Conservation (phyloP, 2,329 filamentous ascomycete genomes). For the Fonsecaea pedrosoi region DNA sequence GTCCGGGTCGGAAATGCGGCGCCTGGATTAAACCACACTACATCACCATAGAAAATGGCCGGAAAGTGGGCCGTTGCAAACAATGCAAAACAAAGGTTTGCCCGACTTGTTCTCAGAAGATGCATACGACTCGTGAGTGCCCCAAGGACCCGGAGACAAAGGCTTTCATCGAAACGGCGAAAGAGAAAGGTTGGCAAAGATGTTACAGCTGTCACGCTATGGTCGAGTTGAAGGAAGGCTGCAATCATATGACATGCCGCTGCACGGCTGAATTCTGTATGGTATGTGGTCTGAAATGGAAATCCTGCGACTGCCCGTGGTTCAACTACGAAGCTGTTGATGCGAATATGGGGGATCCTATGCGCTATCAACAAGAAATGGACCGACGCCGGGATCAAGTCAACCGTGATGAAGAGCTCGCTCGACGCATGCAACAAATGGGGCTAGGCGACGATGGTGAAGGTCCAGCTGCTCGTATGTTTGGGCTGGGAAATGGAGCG, state of each 20-base stretch:
- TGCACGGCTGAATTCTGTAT: conserved; percentile 88
- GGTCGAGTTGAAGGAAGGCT: conserved; percentile 81
- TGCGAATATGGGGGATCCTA: conserved; percentile 54
- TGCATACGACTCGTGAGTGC: conserved; percentile 73
- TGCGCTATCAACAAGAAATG: conserved; percentile 57
- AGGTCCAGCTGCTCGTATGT: conserved; percentile 15
- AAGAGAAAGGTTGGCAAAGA: conserved; percentile 75
- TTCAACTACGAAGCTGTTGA: conserved; percentile 70
- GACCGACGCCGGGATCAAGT: conserved; percentile 58
- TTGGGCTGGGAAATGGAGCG: conserved; percentile 34
- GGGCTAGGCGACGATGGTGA: conserved; percentile 40
- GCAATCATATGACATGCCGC: conserved; percentile 86
- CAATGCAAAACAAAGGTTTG: conserved; percentile 78
- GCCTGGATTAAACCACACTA: conserved; percentile 79
- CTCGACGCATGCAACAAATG: conserved; percentile 59
- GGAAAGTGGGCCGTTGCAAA: conserved; percentile 72
- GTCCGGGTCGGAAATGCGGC: conserved; percentile 73
- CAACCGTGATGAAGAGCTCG: conserved; percentile 58
- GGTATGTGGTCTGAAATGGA: conserved; percentile 82
- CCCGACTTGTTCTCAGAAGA: conserved; percentile 72
- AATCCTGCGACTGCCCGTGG: conserved; percentile 80
- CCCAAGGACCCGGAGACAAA: conserved; percentile 59
- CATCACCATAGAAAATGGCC: conserved; percentile 65
- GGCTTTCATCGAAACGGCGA: conserved; percentile 66
- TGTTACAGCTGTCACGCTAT: conserved; percentile 79